Conservation (phyloP, 2,329 filamentous ascomycete genomes). For the Gaeumannomyces tritici region DNA sequence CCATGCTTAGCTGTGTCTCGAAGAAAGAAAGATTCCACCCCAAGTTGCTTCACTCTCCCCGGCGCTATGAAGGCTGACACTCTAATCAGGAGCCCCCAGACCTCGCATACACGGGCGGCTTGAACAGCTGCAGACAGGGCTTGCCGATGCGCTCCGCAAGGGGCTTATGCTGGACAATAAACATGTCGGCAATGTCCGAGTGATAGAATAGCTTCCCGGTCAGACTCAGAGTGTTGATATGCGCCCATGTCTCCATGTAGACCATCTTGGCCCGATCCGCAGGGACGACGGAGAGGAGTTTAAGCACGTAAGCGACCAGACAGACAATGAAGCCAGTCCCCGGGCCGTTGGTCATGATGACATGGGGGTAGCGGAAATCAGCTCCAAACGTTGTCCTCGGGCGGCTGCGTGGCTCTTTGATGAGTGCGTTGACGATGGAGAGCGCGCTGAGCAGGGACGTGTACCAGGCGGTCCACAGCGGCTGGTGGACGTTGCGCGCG, state of each 20-base stretch:
- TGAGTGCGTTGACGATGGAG: constrained; percentile 17
- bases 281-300: constrained; percentile 32
- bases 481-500: constrained; percentile 75
- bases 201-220: constrained; percentile 68
- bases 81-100: background rate
- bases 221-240: constrained; percentile 72
- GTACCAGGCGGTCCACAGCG: constrained; percentile 61
- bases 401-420: constrained; percentile 16
- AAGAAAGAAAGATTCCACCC: background rate
- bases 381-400: constrained; percentile 6
- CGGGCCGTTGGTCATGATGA: constrained; percentile 81
- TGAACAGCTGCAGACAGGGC: constrained; percentile 15
- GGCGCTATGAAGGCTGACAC: too few species aligned
- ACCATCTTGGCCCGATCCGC: constrained; percentile 58
- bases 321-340: constrained; percentile 75
- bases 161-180: constrained; percentile 72
- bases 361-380: constrained; percentile 47
- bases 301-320: constrained; percentile 36
- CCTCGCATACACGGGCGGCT: constrained; percentile 15
- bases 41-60: background rate
- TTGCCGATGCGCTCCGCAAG: constrained; percentile 40
- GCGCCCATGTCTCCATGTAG: constrained; percentile 89
- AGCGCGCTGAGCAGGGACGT: constrained; percentile 55
- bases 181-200: constrained; percentile 58
- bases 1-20: background rate